Evolutionary conservation across 352 stramenopile genomes (phyloP).

Genomic region (Phytophthora crassamura): DNA sequence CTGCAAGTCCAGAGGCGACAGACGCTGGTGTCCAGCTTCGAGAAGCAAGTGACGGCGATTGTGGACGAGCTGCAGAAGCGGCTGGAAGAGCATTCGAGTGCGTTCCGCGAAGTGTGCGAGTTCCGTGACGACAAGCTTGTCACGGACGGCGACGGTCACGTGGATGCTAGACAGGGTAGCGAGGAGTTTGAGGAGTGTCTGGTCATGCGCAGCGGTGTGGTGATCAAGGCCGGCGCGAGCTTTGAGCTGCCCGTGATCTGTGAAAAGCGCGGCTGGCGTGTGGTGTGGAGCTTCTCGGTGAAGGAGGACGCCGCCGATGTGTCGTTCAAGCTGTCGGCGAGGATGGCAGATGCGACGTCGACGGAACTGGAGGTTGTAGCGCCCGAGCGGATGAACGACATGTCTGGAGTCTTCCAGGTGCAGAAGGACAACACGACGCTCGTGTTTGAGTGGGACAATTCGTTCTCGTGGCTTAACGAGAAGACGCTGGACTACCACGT

Average conservation of each 20-base stretch:
- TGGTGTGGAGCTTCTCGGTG: constrained; percentile 83
- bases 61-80: constrained; percentile 57
- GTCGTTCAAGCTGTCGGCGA: constrained; percentile 50
- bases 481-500: constrained; percentile 90
- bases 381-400: constrained; percentile 58
- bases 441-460: constrained; percentile 83
- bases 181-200: constrained; percentile 71
- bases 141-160: background rate
- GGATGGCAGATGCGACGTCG: constrained; percentile 10
- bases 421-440: constrained; percentile 49
- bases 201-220: constrained; percentile 76
- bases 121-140: constrained; percentile 48
- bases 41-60: constrained; percentile 43
- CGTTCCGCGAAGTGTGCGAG: constrained; percentile 69
- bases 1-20: constrained; percentile 51
- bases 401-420: constrained; percentile 59
- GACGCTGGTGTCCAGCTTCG: constrained; percentile 46
- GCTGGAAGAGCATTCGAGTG: constrained; percentile 63
- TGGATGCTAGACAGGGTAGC: background rate
- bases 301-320: constrained; percentile 78
- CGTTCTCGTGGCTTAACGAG: constrained; percentile 86
- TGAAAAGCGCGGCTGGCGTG: constrained; percentile 60
- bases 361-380: constrained; percentile 46
- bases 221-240: constrained; percentile 76
- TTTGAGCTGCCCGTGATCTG: constrained; percentile 82